Evolutionary conservation across 352 stramenopile genomes (phyloP).

Genomic region (Phytophthora ohioensis): DNA sequence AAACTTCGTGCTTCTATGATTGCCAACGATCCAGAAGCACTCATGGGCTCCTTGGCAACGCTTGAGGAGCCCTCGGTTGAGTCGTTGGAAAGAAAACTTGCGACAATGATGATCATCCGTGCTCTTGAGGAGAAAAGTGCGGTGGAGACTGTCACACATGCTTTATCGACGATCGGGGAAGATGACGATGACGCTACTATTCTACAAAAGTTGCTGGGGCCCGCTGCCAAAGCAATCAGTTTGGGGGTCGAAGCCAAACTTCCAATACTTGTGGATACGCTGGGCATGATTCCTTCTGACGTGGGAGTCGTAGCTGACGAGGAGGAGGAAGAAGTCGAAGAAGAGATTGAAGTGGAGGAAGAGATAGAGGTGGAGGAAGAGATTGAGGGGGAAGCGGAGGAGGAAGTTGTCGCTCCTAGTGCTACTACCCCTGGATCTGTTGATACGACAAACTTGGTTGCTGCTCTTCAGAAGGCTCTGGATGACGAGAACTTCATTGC

Average conservation of each 20-base stretch:
- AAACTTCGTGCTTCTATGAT: constrained; percentile 71
- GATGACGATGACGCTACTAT: constrained; percentile 34
- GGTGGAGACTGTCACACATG: constrained; percentile 57
- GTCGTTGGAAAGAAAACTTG: constrained; percentile 77
- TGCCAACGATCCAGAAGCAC: constrained; percentile 65
- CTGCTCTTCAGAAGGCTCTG: constrained; percentile 68
- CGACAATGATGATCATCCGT: constrained; percentile 86
- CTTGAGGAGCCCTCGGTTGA: constrained; percentile 72
- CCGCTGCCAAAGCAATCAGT: constrained; percentile 61
- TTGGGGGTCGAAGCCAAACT: constrained; percentile 70
- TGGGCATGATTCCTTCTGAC: constrained; percentile 32
- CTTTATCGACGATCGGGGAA: constrained; percentile 38
- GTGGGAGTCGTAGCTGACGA: constrained; percentile 13
- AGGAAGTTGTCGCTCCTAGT: constrained; percentile 6
- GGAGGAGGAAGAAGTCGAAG: constrained; percentile 32
- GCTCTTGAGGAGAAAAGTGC: constrained; percentile 79
- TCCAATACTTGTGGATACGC: constrained; percentile 45
- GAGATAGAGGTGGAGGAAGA: constrained; percentile 17
- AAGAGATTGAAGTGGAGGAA: constrained; percentile 10
- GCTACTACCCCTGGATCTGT: constrained; percentile 18
- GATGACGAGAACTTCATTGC: constrained; percentile 77
- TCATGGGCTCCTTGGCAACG: constrained; percentile 76
- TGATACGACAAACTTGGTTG: constrained; percentile 52
- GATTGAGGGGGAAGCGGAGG: constrained; percentile 4
- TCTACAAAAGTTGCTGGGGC: constrained; percentile 42